These are phyloP conservation scores for Hamamelis virginiana DNA, from an alignment of 164 flowering plant genomes.

Conservation along the genomic window DNA sequence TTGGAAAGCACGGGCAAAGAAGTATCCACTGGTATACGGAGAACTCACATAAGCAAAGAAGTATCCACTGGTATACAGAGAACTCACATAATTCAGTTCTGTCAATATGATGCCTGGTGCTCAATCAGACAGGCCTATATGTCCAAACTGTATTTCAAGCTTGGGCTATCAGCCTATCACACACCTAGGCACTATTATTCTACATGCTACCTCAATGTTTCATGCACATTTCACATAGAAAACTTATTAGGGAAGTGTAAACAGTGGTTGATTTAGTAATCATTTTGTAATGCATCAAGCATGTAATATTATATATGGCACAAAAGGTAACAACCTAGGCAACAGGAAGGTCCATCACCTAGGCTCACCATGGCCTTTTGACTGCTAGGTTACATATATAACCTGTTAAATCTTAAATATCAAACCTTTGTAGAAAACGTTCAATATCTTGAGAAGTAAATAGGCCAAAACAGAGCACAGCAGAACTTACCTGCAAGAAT, in stretches of 20 bases:
- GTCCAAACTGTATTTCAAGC: no score
- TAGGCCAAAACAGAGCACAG: neutral
- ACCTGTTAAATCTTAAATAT: neutral
- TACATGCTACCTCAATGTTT: neutral
- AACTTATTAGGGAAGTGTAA: no score
- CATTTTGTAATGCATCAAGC: no score
- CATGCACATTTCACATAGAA: neutral
- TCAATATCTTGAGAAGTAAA: neutral
- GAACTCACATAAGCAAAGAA: neutral
- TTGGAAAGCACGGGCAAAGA: neutral
- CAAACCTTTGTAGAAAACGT: neutral
- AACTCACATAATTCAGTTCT: neutral
- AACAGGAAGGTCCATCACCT: neutral
- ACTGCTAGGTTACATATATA: neutral
- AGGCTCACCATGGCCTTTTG: neutral
- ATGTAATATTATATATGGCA: no score
- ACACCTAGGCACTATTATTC: neutral
- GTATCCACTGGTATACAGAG: neutral
- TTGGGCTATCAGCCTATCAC: no score
- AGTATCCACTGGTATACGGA: neutral
- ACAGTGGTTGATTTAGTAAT: no score
- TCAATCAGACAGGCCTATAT: neutral
- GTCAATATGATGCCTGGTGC: neutral
- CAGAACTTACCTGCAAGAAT: constrained; percentile 80
- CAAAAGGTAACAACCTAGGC: neutral